These are phyloP conservation scores for Nigrospora osmanthi DNA, from an alignment of 2,329 filamentous ascomycete genomes.

Conservation along the genomic window DNA sequence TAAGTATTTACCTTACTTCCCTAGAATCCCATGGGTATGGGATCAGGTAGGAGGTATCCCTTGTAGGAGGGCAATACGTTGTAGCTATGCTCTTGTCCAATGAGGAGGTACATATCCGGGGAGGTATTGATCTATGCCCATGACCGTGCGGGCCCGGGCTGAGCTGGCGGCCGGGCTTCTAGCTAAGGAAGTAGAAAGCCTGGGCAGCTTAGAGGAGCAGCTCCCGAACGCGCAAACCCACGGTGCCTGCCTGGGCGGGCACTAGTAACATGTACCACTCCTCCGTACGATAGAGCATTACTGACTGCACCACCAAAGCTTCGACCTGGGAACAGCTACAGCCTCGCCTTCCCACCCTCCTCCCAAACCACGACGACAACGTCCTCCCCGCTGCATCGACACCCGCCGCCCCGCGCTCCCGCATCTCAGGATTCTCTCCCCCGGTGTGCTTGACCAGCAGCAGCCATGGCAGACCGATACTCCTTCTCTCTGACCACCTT, in stretches of 20 bases:
- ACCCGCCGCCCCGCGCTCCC: background rate
- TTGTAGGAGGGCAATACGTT: too few species aligned
- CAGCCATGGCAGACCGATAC: constrained; percentile 90
- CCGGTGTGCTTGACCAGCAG: constrained; percentile 7
- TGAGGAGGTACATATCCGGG: too few species aligned
- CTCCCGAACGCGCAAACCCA: constrained; percentile 18
- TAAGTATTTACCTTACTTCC: too few species aligned
- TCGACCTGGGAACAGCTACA: background rate
- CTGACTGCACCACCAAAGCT: background rate
- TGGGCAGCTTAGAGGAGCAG: background rate
- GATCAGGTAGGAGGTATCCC: too few species aligned
- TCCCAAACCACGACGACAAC: constrained; percentile 3
- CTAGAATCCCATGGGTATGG: too few species aligned
- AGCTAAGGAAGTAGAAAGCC: too few species aligned
- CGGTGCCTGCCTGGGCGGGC: constrained; percentile 18
- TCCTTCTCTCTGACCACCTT: constrained; percentile 99
- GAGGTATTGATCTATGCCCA: too few species aligned
- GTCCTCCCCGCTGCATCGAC: background rate
- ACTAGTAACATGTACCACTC: constrained; percentile 10
- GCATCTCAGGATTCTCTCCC: constrained; percentile 4
- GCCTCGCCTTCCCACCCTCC: constrained; percentile 1
- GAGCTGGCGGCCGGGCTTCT: too few species aligned
- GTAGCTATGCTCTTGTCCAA: too few species aligned
- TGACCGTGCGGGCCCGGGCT: too few species aligned
- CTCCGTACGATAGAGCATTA: too few species aligned